Base-by-base conservation (phyloP, 1,139 yeast genomes). In the Hyphopichia fennica region DNA sequence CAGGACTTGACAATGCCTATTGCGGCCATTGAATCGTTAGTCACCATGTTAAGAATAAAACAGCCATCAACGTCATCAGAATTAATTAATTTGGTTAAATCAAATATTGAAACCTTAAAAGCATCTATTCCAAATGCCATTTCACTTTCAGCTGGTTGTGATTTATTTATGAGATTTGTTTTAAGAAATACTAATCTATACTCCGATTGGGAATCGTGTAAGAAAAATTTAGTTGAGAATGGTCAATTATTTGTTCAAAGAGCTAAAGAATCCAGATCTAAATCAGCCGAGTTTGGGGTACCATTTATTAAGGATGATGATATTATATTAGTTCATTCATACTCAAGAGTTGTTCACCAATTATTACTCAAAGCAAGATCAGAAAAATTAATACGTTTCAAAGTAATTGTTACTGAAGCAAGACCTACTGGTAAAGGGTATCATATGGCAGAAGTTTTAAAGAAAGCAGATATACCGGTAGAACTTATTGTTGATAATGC, bases 1-100 rank as follows among this genome's bases (percentile, higher is more conserved):
- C 76, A 87, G 19, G 98, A 93, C 42, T 87, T 95, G 84, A 91
- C 99, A 11, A 95, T 91, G 98, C 99, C 99, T 4, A 88, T 95
- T 34, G 99, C 99, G 40, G 99, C 99, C 40, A 95, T 95, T 57
- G 98, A 93, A 65, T 83, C 96, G 17, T 72, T 95, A 41, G 96
- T 93, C 23, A 86, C 95, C 5, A 78, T 93, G 68, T 69, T 95
- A 34, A 75, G 84, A 48, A 80, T 83, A 40, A 85, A 89, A 53
- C 89, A 89, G 59, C 97, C 97, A 2, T 77, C 89, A 4, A 95
- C 99, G 0, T 88, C 96, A 2, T 87, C 97, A 1, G 99, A 95
- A 62, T 77, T 93, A 57, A 91, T 90, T 60, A 86, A 82, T 42
- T 72, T 90, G 15, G 81, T 93, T 44, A 85, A 86, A 45, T 79